phyloP scores from a whole-genome alignment of 2,329 filamentous ascomycete species.

The Teratosphaeria viscida region DNA sequence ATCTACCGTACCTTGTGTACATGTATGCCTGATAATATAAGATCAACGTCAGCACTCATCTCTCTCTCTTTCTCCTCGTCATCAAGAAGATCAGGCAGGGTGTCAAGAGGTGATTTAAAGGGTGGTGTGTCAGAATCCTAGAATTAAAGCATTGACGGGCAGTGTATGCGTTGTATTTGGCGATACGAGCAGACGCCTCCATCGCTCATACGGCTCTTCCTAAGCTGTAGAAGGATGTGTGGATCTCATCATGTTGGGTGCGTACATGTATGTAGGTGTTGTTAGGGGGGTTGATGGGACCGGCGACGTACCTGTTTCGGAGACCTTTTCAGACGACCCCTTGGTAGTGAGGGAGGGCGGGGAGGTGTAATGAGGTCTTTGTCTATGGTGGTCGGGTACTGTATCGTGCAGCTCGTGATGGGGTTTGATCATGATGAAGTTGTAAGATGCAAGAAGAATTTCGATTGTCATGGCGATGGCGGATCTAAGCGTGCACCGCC shows the following conservation, averaged over 20 bases:
- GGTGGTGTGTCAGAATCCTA: not conserved
- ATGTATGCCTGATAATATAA: not conserved
- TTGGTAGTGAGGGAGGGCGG: too few species aligned
- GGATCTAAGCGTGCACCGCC: not conserved
- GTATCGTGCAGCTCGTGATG: too few species aligned
- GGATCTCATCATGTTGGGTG: slow-evolving; percentile 24
- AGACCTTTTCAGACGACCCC: not conserved
- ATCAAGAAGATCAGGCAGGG: not conserved
- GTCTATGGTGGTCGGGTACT: not conserved
- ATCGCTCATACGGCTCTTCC: slow-evolving; percentile 46
- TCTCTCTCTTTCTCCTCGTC: not conserved
- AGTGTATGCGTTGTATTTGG: slow-evolving; percentile 28
- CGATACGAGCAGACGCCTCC: slow-evolving; percentile 37
- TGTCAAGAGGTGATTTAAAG: not conserved
- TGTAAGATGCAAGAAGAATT: not conserved
- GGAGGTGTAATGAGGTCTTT: not conserved
- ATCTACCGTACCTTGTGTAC: too few species aligned
- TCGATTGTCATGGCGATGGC: not conserved
- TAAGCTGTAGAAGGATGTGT: slow-evolving; percentile 26
- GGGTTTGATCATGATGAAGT: not conserved
- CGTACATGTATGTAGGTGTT: not conserved
- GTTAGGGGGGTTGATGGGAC: not conserved
- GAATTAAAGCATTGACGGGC: not conserved
- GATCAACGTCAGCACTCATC: not conserved
- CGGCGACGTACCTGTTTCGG: not conserved